These are phyloP conservation scores for Oropetium thomaeum DNA, from an alignment of 176 grass and related monocot species.

Conservation along the genomic window DNA sequence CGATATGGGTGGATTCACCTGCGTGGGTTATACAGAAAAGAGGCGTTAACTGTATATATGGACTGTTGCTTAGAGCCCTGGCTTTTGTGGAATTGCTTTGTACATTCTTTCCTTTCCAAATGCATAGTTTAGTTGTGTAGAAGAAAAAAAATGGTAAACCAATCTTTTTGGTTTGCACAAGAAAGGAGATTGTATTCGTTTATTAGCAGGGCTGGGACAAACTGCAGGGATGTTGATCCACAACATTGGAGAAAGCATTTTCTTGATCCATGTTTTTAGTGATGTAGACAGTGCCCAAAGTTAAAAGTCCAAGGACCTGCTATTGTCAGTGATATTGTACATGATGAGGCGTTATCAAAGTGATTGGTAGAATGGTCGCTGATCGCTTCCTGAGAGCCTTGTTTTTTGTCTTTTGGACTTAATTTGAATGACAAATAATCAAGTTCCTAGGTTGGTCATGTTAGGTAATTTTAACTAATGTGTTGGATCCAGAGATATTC, in stretches of 20 bases:
- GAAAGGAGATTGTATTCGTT: slow-evolving; percentile 3
- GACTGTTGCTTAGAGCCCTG: slow-evolving; percentile 30
- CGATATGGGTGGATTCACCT: slow-evolving; percentile 33
- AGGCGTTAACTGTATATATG: slow-evolving; percentile 46
- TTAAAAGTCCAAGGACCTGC: slow-evolving; percentile 18
- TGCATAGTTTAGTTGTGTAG: slow-evolving; percentile 47
- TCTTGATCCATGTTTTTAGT: slow-evolving; percentile 28
- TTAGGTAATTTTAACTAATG: not conserved
- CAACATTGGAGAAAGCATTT: not conserved
- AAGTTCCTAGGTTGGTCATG: not conserved
- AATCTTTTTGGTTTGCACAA: slow-evolving; percentile 18
- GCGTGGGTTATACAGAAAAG: slow-evolving; percentile 29
- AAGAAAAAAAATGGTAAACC: slow-evolving; percentile 13
- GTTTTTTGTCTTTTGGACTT: not conserved
- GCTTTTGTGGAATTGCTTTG: slow-evolving; percentile 60
- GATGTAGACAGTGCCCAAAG: slow-evolving; percentile 11
- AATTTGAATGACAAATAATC: too few species aligned
- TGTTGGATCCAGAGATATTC: slow-evolving; percentile 16
- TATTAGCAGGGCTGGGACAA: slow-evolving; percentile 1
- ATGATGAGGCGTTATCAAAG: not conserved
- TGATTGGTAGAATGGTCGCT: not conserved
- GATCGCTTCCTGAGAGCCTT: not conserved
- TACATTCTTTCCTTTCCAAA: slow-evolving; percentile 52
- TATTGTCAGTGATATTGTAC: slow-evolving; percentile 13
- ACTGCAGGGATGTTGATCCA: slow-evolving; percentile 9